Percentiles rank a stretch among this genome's conserved stretches.
These are phyloP conservation scores for Opeltia flavorubescens DNA, from an alignment of 495 filamentous ascomycete species.

Conservation along the genomic window DNA sequence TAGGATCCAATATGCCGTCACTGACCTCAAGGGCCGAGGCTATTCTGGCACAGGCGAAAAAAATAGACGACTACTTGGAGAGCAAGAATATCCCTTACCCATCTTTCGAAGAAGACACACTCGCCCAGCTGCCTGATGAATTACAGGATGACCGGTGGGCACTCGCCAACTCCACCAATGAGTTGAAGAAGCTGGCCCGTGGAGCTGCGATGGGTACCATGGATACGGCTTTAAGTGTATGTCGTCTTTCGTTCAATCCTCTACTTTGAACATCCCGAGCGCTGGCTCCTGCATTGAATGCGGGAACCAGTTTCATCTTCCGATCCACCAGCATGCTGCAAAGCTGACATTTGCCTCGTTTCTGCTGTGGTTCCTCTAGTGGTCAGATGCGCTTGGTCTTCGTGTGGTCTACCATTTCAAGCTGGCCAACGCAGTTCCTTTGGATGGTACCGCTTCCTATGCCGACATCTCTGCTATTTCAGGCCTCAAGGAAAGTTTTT, in stretches of 20 bases:
- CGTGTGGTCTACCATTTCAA: neutral
- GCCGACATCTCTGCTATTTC: neutral
- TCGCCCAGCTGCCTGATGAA: neutral
- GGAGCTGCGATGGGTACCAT: neutral
- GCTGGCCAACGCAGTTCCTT: conserved; percentile 1
- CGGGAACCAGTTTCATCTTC: neutral
- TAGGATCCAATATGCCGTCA: too few species aligned
- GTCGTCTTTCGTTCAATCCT: neutral
- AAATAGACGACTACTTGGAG: neutral
- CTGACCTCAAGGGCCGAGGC: neutral
- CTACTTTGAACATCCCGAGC: neutral
- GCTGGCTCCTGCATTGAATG: neutral
- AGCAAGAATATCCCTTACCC: neutral
- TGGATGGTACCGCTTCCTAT: neutral
- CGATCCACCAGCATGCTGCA: too few species aligned
- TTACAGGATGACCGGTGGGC: neutral
- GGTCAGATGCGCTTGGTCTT: conserved; percentile 1
- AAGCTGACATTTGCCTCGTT: neutral
- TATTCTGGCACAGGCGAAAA: neutral
- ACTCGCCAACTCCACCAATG: neutral
- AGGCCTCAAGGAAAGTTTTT: neutral
- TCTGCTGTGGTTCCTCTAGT: neutral
- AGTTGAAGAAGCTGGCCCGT: neutral
- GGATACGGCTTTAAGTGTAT: neutral
- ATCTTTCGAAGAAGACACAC: neutral